Evolutionary conservation across 2,329 filamentous ascomycete genomes (phyloP), one percentile per base, ranked within the genome.

Genomic region (Orbilia oligospora): DNA sequence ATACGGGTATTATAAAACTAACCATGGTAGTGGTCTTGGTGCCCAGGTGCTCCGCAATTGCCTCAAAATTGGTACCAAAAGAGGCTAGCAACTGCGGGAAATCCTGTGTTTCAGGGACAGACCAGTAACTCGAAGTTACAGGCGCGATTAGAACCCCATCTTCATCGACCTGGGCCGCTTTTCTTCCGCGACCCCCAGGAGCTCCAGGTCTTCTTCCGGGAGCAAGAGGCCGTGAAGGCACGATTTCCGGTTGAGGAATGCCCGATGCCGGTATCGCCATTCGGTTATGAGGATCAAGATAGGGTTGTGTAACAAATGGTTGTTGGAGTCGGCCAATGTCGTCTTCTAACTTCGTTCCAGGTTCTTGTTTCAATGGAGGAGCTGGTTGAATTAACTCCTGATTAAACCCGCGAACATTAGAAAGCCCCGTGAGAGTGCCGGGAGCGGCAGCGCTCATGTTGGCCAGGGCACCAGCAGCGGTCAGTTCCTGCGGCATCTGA

Each of bases 1-100:
- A n/a, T 5, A 48, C 51, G 49, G 22, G 5, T 0, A 22, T 61
- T 24, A 49, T 8, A 61, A 53, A n/a, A 83, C 87, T 84, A 87
- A 92, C 93, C 93, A 96, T 96, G n/a, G 92, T 92, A 71, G 91
- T 88, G 18, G 93, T 95, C 85, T 95, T 95, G 3, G 92, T 93
- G 63, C 91, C 91, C 91, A 96, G 94, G 81, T 93, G 90, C 65
- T 87, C 87, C 48, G 93, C 91, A 84, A 95, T 95, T 3, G 88
- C 89, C 61, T 86, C 86, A 89, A 92, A 96, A 83, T 96, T 92
- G 16, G 91, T 93, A 73, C 93, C 93, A 85, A 93, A 95, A 69
- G 93, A 88, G 64, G 87, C 88, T 56, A 96, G 86, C 73, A 93
- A 87, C 71, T 87, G 88, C 41, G 91, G 90, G 84, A 96, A 96